Percentiles rank a stretch among this genome's conserved stretches.
Conservation (phyloP, 2,329 filamentous ascomycete species). For the Exophiala aquamarina region DNA sequence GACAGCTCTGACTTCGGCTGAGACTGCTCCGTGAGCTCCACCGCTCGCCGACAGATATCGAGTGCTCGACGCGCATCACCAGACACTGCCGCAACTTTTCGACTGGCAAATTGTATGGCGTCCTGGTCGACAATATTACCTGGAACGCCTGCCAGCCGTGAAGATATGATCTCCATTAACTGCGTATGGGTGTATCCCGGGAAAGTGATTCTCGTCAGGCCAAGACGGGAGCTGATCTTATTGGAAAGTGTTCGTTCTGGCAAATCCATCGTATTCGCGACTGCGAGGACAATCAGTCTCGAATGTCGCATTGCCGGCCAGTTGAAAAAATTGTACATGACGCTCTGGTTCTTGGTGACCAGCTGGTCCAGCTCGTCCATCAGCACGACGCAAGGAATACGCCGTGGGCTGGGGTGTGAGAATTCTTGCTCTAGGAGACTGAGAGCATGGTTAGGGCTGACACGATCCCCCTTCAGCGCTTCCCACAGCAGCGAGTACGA, state of each 20-base stretch:
- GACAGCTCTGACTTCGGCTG: slow-evolving; percentile 43
- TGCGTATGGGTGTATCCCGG: slow-evolving; percentile 97
- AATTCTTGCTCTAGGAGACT: slow-evolving; percentile 92
- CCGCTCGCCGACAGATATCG: slow-evolving; percentile 91
- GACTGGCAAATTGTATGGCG: slow-evolving; percentile 91
- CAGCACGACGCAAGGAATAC: slow-evolving; percentile 91
- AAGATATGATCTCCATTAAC: slow-evolving; percentile 94
- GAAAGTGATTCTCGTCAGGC: slow-evolving; percentile 92
- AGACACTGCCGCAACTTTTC: slow-evolving; percentile 94
- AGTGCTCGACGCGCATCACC: slow-evolving; percentile 89
- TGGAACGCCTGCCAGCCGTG: slow-evolving; percentile 83
- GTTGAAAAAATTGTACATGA: slow-evolving; percentile 99
- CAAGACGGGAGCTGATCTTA: slow-evolving; percentile 91
- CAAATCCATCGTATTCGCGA: slow-evolving; percentile 98
- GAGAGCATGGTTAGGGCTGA: slow-evolving; percentile 86
- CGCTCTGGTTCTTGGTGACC: slow-evolving; percentile 97
- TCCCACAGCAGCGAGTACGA: slow-evolving; percentile 96
- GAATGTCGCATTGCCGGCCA: slow-evolving; percentile 93
- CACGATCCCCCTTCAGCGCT: slow-evolving; percentile 86
- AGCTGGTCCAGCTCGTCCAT: slow-evolving; percentile 99
- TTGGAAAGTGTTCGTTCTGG: slow-evolving; percentile 95
- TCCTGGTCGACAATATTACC: slow-evolving; percentile 89
- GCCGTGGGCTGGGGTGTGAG: slow-evolving; percentile 79
- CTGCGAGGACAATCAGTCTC: slow-evolving; percentile 89
- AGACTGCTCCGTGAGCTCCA: slow-evolving; percentile 88